Evolutionary conservation across 768 basidiomycete species (phyloP).

Genomic region (Tricholoma sp.): DNA sequence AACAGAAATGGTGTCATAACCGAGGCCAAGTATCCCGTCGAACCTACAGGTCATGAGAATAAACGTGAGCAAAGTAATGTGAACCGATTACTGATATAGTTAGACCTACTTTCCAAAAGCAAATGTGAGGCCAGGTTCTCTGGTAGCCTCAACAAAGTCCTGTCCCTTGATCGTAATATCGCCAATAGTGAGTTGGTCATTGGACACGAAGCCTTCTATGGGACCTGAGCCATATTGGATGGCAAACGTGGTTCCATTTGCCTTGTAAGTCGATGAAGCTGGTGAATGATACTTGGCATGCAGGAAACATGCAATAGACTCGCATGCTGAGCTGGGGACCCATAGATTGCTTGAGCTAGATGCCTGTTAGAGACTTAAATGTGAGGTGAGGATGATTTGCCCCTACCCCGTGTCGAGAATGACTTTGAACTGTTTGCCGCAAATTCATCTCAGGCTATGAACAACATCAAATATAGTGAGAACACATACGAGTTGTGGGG

Average conservation of each 20-base stretch:
- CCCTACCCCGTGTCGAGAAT: slow-evolving; percentile 85
- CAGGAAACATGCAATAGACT: slow-evolving; percentile 89
- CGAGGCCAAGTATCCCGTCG: slow-evolving; percentile 93
- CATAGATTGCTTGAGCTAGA: slow-evolving; percentile 85
- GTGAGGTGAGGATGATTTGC: not conserved
- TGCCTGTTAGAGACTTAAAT: slow-evolving; percentile 6
- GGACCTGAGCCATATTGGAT: slow-evolving; percentile 96
- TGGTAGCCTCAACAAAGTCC: slow-evolving; percentile 93
- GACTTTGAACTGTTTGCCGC: slow-evolving; percentile 70
- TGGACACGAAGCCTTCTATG: slow-evolving; percentile 93
- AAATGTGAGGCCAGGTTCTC: slow-evolving; percentile 95
- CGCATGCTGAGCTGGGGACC: slow-evolving; percentile 84
- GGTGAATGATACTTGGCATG: slow-evolving; percentile 87
- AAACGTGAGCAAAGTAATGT: not conserved
- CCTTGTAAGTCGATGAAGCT: slow-evolving; percentile 78
- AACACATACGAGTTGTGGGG: slow-evolving; percentile 67
- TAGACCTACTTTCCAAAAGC: slow-evolving; percentile 85
- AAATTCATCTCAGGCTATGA: too few species aligned
- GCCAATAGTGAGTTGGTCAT: slow-evolving; percentile 74
- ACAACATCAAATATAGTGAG: too few species aligned
- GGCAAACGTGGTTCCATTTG: slow-evolving; percentile 83
- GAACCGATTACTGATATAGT: not conserved
- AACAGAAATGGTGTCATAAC: slow-evolving; percentile 92
- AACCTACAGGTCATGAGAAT: slow-evolving; percentile 46
- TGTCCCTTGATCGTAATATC: slow-evolving; percentile 71